These are phyloP conservation scores for Plasmodium inui DNA, from an alignment of 169 alveolate species.

Conservation along the genomic window DNA sequence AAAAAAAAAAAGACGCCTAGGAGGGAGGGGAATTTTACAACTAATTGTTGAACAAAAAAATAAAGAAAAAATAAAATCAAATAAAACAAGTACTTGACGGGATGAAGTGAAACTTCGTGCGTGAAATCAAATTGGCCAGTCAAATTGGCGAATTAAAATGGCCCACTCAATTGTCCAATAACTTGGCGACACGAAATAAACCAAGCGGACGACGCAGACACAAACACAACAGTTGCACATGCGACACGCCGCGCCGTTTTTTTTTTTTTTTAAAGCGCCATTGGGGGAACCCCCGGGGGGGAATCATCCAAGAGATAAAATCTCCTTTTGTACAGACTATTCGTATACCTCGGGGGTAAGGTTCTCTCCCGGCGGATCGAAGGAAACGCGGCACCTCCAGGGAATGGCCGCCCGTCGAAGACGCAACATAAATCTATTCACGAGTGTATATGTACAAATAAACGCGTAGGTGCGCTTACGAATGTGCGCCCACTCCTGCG, in stretches of 20 bases:
- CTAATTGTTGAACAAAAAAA: conserved; percentile 28
- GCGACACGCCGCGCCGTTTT: not conserved
- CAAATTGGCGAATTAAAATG: not conserved
- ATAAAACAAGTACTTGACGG: not conserved
- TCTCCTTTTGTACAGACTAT: not conserved
- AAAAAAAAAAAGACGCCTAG: conserved; percentile 2
- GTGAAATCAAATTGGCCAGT: not conserved
- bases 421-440: not conserved
- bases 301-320: not conserved
- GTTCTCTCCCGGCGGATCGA: not conserved
- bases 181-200: not conserved
- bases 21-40: not conserved
- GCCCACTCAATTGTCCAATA: not conserved
- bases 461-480: not conserved
- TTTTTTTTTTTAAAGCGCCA: not conserved
- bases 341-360: not conserved
- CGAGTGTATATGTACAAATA: not conserved
- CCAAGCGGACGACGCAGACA: not conserved
- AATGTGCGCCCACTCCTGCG: not conserved
- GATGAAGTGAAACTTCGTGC: not conserved
- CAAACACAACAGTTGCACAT: not conserved
- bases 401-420: not conserved
- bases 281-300: not conserved
- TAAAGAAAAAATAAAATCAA: not conserved
- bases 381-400: not conserved